Percentiles rank a stretch among this genome's conserved stretches.
These are phyloP conservation scores for Eudorina sp. DNA, from an alignment of 139 green algal species.

Conservation along the genomic window DNA sequence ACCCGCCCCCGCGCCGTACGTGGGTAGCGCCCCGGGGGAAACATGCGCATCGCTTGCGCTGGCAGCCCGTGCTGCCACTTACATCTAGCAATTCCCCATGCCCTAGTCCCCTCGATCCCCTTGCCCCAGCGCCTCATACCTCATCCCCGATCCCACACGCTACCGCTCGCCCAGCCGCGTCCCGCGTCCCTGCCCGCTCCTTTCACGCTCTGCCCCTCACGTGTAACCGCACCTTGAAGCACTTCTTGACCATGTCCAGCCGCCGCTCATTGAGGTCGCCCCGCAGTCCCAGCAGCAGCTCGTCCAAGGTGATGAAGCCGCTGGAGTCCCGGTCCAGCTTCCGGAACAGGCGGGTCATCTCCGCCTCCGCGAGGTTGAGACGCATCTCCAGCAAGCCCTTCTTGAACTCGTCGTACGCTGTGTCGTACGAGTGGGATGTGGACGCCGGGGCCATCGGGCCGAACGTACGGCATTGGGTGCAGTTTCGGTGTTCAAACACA, in stretches of 20 bases:
- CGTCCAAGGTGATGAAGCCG: constrained; percentile 66
- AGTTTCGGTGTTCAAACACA: not conserved
- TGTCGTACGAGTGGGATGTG: not conserved
- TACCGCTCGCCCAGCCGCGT: too few relatives aligned
- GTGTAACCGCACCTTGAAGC: constrained; percentile 69
- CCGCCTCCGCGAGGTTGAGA: constrained; percentile 49
- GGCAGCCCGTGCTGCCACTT: too few relatives aligned
- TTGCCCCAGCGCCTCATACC: too few relatives aligned
- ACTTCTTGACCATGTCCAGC: constrained; percentile 61
- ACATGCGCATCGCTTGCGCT: too few relatives aligned
- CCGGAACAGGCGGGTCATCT: constrained; percentile 60
- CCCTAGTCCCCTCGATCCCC: too few relatives aligned
- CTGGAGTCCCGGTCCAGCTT: constrained; percentile 64
- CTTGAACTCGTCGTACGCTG: constrained; percentile 55
- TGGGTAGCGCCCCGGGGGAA: too few relatives aligned
- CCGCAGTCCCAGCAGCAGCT: constrained; percentile 67
- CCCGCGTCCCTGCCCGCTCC: too few relatives aligned
- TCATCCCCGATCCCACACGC: too few relatives aligned
- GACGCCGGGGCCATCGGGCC: not conserved
- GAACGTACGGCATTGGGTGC: not conserved
- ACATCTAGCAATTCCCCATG: too few relatives aligned
- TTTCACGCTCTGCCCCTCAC: too few relatives aligned
- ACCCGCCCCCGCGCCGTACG: too few relatives aligned
- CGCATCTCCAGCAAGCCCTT: constrained; percentile 57
- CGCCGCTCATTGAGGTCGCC: constrained; percentile 62